A percentile compares a stretch with the other conserved stretches of the same genome.
These are phyloP conservation scores for Pichia ethanolica DNA, from an alignment of 805 yeast genomes.

Conservation along the genomic window DNA sequence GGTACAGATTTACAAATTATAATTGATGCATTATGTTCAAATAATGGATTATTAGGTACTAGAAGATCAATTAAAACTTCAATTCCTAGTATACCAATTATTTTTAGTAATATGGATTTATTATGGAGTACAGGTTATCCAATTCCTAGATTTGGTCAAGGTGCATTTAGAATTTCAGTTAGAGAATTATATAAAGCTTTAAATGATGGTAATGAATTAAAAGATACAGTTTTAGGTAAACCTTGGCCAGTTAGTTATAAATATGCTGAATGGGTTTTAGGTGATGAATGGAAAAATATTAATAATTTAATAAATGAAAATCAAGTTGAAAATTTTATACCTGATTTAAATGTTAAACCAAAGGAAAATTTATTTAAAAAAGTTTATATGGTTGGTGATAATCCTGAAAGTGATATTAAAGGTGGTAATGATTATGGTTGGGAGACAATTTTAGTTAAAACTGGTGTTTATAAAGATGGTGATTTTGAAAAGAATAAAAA, in stretches of 20 bases:
- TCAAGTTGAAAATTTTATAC: constrained; percentile 24
- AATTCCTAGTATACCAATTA: constrained; percentile 60
- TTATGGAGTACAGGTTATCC: constrained; percentile 80
- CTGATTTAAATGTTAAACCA: constrained; percentile 37
- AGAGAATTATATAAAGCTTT: constrained; percentile 45
- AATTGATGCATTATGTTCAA: constrained; percentile 58
- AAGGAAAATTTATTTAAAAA: constrained; percentile 35
- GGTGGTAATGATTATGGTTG: constrained; percentile 89
- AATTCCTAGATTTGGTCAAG: constrained; percentile 83
- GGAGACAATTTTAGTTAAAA: constrained; percentile 74
- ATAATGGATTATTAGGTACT: constrained; percentile 59
- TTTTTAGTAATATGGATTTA: constrained; percentile 77
- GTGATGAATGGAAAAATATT: constrained; percentile 37
- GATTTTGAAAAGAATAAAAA: constrained; percentile 32
- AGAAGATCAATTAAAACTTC: constrained; percentile 31
- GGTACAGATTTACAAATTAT: constrained; percentile 78
- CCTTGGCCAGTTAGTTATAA: constrained; percentile 74
- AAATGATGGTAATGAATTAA: constrained; percentile 36
- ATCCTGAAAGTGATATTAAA: constrained; percentile 84
- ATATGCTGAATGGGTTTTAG: constrained; percentile 66
- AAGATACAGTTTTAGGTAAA: constrained; percentile 65
- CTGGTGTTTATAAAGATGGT: constrained; percentile 76
- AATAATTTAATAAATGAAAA: constrained; percentile 5
- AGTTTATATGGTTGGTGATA: constrained; percentile 96
- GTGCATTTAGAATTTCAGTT: constrained; percentile 64